These are phyloP conservation scores for Aspergillus bertholletiae DNA, from an alignment of 495 filamentous ascomycete genomes.

Conservation along the genomic window DNA sequence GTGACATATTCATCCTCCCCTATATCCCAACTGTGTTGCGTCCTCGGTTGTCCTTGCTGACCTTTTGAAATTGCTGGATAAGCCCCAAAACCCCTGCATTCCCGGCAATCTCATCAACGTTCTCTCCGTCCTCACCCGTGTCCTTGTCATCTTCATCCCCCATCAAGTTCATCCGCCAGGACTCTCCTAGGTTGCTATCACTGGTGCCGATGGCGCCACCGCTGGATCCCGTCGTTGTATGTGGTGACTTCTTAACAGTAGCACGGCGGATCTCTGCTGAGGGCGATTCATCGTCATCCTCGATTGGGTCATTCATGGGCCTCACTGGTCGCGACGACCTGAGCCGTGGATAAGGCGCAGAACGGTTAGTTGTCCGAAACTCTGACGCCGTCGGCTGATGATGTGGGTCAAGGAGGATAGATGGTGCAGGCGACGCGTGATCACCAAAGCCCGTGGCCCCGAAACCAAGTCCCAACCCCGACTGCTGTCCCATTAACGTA, in stretches of 20 bases:
- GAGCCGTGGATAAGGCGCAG: conserved; percentile 51
- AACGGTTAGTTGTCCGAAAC: conserved; percentile 40
- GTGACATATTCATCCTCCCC: conserved; percentile 1
- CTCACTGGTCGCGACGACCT: conserved; percentile 34
- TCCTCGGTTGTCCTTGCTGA: conserved; percentile 61
- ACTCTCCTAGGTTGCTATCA: conserved; percentile 60
- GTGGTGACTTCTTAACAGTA: conserved; percentile 20
- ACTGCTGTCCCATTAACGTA: conserved; percentile 24
- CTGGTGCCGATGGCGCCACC: conserved; percentile 40
- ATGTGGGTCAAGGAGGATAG: conserved; percentile 79
- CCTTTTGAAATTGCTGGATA: conserved; percentile 88
- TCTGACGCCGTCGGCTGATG: conserved; percentile 70
- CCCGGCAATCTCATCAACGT: conserved; percentile 44
- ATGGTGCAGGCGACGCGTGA: conserved; percentile 45
- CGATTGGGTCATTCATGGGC: conserved; percentile 32
- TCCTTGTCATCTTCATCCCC: conserved; percentile 42
- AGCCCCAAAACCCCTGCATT: conserved; percentile 70
- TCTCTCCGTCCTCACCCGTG: conserved; percentile 46
- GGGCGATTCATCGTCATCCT: conserved; percentile 40
- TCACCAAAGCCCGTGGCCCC: conserved; percentile 26
- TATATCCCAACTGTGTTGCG: conserved; percentile 38
- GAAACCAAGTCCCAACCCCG: conserved; percentile 15
- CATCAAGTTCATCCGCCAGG: conserved; percentile 58
- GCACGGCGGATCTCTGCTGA: conserved; percentile 22
- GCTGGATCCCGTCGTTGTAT: conserved; percentile 33